Conservation (phyloP, 768 basidiomycete species). For the Trametes cingulata region DNA sequence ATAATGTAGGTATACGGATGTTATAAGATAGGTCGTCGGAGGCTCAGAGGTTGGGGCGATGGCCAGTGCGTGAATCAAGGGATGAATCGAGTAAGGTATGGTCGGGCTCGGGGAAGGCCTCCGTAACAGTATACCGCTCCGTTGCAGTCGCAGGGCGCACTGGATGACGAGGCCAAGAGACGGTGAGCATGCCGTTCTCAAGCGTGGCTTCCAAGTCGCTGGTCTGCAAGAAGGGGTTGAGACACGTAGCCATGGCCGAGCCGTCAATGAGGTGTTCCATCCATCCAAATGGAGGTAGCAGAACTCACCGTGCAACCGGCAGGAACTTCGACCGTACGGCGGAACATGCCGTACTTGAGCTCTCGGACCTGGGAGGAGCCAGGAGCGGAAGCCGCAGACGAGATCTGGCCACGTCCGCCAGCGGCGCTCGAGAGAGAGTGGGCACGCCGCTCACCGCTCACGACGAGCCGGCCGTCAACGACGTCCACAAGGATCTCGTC, state of each 20-base stretch:
- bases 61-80: not conserved
- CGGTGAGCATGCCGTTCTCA: slow-evolving; percentile 39
- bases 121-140: not conserved
- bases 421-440: not conserved
- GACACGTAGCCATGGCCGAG: slow-evolving; percentile 1
- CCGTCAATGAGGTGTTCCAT: too few relatives aligned
- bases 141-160: not conserved
- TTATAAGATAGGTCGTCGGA: not conserved
- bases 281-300: not conserved
- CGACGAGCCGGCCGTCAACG: slow-evolving; percentile 33
- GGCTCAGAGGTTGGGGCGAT: not conserved
- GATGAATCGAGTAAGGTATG: too few relatives aligned
- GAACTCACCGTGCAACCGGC: slow-evolving; percentile 37
- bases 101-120: not conserved
- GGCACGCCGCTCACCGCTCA: slow-evolving; percentile 37
- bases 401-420: not conserved
- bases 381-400: not conserved
- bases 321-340: slow-evolving; percentile 38
- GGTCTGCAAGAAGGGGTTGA: slow-evolving; percentile 26
- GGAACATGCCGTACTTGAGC: slow-evolving; percentile 43
- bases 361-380: slow-evolving; percentile 33
- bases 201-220: slow-evolving; percentile 39
- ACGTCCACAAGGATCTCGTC: slow-evolving; percentile 38
- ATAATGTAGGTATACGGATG: not conserved
- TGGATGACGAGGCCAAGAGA: slow-evolving; percentile 41